Evolutionary conservation across 2,329 filamentous ascomycete species (phyloP), one percentile per base, ranked within the genome.

Genomic region (Rhynchosporium graminicola): DNA sequence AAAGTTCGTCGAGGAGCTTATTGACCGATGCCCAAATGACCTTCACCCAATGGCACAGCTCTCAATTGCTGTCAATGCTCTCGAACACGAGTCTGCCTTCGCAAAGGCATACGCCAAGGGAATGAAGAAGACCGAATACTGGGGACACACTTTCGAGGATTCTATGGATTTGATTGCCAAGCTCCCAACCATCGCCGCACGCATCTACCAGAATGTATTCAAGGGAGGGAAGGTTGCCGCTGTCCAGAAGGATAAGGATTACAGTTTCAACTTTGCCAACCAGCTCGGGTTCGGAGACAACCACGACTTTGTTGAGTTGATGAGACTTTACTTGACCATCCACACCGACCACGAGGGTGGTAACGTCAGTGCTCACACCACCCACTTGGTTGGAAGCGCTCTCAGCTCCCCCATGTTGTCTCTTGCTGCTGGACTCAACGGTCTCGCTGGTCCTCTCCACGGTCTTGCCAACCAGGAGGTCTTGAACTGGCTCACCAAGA

Each of bases 171-270:
- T 99, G 78, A 99, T 99, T 78, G 95, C 95, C 77, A 98, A 98
- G 89, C 91, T 99, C 74, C 95, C 95, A 77, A 97, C 92, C 78
- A 97, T 99, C 75, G 95, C 95, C 69, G 84, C 95, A 68, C 92
- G 92, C 83, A 99, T 99, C 86, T 99, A 99, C 89, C 95, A 96
- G 84, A 99, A 99, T 80, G 89, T 98, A 79, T 99, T 96, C 91
- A 97, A 98, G 88, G 95, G 96, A 76, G 95, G 95, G 82, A 98
- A 98, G 89, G 94, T 99, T 71, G 91, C 92, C 65, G 79, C 92
- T 61, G 87, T 97, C 78, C 89, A 98, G 85, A 96, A 97, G 86
- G 94, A 98, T 83, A 95, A 98, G 90, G 95, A 99, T 78, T 99
- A 97, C 84, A 86, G 89, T 74, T 99, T 89, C 91, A 99, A 99